Evolutionary conservation across 345 rosid species (phyloP), one percentile per base, ranked within the genome.

Genomic region (Iberis pinnata): DNA sequence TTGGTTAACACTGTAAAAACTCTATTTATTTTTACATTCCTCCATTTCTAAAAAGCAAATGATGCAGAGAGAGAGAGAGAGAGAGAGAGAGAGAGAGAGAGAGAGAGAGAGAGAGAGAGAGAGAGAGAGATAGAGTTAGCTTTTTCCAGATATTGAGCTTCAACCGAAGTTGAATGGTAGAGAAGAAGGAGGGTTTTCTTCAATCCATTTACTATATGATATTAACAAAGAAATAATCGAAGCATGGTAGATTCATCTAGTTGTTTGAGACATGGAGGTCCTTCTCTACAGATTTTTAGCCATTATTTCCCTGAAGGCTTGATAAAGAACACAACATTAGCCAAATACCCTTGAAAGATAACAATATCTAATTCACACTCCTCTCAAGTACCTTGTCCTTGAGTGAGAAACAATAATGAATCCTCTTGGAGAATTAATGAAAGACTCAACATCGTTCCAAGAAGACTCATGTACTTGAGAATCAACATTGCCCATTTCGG

Each of bases 361-460:
- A 49, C 44, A 48, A 49, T 19, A 20, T 42, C 19, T 31, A 8
- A 24, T 43, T 36, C 38, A 52, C 17, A 52, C 12, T 42, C 44
- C 5, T 22, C 10, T 16, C 18, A 53, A 43, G 25, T 24, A 89
- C 98, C 98, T 87, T 74, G 82, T 87, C 46, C 44, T 78, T 17
- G 95, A 78, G 58, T 62, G 73, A 36, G 74, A 13, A 56, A 84
- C 70, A 65, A 67, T 29, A 40, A 35, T 53, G 9, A 65, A 78
- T 61, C 87, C 98, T 63, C 53, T 69, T 31, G 66, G 61, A 42
- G 87, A 73, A 68, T 68, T 36, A 22, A 87, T 61, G 65, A 79
- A 87, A 57, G 75, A 67, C 65, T 80, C 80, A 71, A 84, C 25
- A 10, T 79, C 78, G 18, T 44, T 60, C 96, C 96, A 80, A 38